Percentiles rank a stretch among this genome's conserved stretches.
Evolutionary conservation across 345 rosid genomes (phyloP).

Genomic region (Eucalyptus decipiens): DNA sequence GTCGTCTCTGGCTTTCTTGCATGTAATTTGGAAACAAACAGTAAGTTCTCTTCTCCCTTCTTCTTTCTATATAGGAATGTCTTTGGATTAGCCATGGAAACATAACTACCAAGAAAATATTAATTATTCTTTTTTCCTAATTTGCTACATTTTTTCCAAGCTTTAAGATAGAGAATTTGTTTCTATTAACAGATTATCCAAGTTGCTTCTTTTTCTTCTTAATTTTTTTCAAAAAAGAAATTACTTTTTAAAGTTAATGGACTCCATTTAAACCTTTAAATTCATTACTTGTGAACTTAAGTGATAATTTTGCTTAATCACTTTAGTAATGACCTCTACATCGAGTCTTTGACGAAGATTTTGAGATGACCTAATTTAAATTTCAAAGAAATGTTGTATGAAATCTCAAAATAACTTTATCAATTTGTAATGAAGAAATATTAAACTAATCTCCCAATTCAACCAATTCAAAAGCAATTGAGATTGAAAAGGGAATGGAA

Average conservation of each 20-base stretch:
- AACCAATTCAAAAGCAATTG: background rate
- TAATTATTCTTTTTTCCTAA: background rate
- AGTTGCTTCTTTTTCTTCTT: background rate
- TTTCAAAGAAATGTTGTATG: background rate
- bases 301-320: background rate
- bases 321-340: background rate
- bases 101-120: background rate
- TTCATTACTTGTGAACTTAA: background rate
- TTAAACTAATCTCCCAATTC: background rate
- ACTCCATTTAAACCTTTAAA: background rate
- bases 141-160: background rate
- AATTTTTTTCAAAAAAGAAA: background rate
- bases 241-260: background rate
- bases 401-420: background rate
- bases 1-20: background rate
- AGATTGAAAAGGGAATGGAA: background rate
- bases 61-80: background rate
- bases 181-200: background rate
- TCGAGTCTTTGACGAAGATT: too few species aligned
- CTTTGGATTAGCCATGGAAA: background rate
- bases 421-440: background rate
- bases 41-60: background rate
- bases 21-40: background rate
- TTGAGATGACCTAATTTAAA: background rate
- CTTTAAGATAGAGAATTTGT: background rate